These are phyloP conservation scores for Metarhizium album DNA, from an alignment of 2,329 filamentous ascomycete genomes.

Conservation along the genomic window DNA sequence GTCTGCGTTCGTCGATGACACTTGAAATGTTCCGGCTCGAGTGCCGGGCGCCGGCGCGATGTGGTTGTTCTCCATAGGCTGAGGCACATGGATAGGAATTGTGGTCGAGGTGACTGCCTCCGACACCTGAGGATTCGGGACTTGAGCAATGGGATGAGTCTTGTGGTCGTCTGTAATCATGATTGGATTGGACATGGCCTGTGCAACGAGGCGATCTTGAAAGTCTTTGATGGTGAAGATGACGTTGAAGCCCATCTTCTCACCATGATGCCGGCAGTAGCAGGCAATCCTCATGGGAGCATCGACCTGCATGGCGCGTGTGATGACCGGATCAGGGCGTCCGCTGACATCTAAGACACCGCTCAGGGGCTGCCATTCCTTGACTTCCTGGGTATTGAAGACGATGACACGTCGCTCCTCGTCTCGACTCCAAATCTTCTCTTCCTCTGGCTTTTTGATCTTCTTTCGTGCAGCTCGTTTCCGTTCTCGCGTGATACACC, in stretches of 20 bases:
- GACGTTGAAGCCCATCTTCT: conserved; percentile 84
- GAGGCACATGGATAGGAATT: conserved; percentile 8
- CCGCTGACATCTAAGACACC: conserved; percentile 34
- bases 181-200: conserved; percentile 77
- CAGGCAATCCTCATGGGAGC: conserved; percentile 93
- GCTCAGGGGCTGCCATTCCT: conserved; percentile 64
- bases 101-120: conserved; percentile 17
- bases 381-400: conserved; percentile 81
- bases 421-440: conserved; percentile 73
- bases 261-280: conserved; percentile 89
- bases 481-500: conserved; percentile 85
- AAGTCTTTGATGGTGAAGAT: conserved; percentile 91
- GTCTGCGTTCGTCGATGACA: conserved; percentile 52
- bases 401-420: conserved; percentile 76
- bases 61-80: conserved; percentile 18
- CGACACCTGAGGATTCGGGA: conserved; percentile 17
- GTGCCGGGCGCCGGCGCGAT: conserved; percentile 19
- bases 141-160: conserved; percentile 45
- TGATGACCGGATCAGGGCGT: conserved; percentile 33
- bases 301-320: conserved; percentile 64
- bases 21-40: conserved; percentile 34
- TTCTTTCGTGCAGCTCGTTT: conserved; percentile 91
- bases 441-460: conserved; percentile 84
- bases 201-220: conserved; percentile 64
- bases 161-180: conserved; percentile 99